Evolutionary conservation across 2,329 filamentous ascomycete genomes (phyloP).

Genomic region (Aspergillus nomiae): DNA sequence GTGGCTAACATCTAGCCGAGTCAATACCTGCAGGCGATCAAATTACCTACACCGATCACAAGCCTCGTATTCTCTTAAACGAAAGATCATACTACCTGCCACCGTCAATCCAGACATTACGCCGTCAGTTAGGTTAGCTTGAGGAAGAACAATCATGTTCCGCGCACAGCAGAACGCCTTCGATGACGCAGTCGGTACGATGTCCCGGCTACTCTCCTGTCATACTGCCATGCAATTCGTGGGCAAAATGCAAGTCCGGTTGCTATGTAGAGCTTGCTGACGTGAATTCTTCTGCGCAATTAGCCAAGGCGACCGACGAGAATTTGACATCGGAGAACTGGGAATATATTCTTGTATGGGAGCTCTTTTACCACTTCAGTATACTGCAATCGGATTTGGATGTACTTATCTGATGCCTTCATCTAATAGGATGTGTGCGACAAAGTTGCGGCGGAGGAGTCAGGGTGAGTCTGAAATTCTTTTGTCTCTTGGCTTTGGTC

Average conservation of each 20-base stretch:
- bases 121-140: neutral
- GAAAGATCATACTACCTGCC: neutral
- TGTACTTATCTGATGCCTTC: constrained; percentile 13
- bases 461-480: constrained; percentile 37
- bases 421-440: constrained; percentile 59
- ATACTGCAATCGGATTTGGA: neutral
- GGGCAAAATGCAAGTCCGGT: neutral
- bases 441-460: constrained; percentile 56
- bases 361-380: neutral
- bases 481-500: neutral
- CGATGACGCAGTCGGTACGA: constrained; percentile 68
- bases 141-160: constrained; percentile 47
- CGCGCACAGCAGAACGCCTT: constrained; percentile 67
- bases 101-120: neutral
- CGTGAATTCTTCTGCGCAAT: constrained; percentile 22
- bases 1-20: neutral
- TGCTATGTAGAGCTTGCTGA: constrained; percentile 25
- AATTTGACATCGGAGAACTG: constrained; percentile 87
- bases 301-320: constrained; percentile 90
- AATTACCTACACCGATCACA: neutral
- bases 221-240: neutral
- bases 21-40: neutral
- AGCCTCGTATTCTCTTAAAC: neutral
- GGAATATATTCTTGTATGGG: constrained; percentile 65
- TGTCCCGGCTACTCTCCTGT: constrained; percentile 12